Evolutionary conservation across 768 basidiomycete species (phyloP).

Genomic region (Sporobolomyces phaffii): DNA sequence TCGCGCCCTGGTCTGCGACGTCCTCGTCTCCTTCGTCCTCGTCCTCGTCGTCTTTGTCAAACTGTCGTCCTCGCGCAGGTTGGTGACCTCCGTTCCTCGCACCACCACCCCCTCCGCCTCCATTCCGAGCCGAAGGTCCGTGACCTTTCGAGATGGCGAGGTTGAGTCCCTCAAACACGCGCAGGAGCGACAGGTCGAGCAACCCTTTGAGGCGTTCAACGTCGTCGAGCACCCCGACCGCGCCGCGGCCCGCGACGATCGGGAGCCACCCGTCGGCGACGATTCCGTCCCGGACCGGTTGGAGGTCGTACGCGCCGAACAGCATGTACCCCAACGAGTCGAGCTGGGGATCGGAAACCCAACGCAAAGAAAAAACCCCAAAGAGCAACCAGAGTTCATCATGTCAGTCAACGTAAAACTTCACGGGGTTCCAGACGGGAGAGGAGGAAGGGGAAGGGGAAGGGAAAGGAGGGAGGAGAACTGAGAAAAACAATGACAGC

Average conservation of each 20-base stretch:
- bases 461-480: neutral
- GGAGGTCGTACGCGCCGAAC: constrained; percentile 76
- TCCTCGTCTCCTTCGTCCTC: constrained; percentile 37
- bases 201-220: constrained; percentile 70
- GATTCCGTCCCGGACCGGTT: constrained; percentile 64
- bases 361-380: too few species aligned
- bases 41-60: constrained; percentile 36
- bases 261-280: constrained; percentile 90
- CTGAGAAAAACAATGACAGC: neutral
- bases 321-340: constrained; percentile 85
- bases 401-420: too few species aligned
- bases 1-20: constrained; percentile 26
- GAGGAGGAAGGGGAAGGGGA: neutral
- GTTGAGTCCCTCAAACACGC: constrained; percentile 78
- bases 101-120: neutral
- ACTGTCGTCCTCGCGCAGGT: constrained; percentile 19
- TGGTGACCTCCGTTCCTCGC: neutral
- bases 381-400: neutral
- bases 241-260: constrained; percentile 51
- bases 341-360: too few species aligned
- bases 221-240: constrained; percentile 68
- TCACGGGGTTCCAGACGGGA: too few species aligned
- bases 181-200: constrained; percentile 76
- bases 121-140: too few species aligned
- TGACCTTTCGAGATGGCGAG: constrained; percentile 23